Conservation (phyloP, 352 stramenopile genomes). For the Phytophthora meadii region DNA sequence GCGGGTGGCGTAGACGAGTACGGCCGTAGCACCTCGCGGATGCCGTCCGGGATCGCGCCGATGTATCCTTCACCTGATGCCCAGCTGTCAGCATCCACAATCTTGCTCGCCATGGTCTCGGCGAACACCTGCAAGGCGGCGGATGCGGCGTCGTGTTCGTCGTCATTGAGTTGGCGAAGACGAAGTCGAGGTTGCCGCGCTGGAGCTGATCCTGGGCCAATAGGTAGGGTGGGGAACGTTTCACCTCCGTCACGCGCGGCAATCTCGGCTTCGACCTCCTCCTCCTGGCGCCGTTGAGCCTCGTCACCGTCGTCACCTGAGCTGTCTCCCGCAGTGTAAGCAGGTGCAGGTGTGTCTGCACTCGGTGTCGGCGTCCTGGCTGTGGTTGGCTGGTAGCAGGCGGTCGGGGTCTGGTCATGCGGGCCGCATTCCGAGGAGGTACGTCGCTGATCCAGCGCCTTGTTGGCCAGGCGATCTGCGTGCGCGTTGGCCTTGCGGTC, state of each 20-base stretch:
- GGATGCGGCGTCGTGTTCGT: background rate
- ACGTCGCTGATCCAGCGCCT: background rate
- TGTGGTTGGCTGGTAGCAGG: too few species aligned
- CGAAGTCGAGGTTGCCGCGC: slow-evolving; percentile 5
- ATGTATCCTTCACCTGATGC: too few species aligned
- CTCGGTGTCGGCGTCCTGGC: too few species aligned
- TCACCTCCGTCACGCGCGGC: too few species aligned
- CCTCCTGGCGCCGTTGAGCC: too few species aligned
- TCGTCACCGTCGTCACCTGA: too few species aligned
- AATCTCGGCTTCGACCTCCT: too few species aligned
- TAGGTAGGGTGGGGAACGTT: slow-evolving; percentile 3
- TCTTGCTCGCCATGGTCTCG: background rate
- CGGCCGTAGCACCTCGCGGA: background rate
- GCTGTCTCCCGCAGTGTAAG: too few species aligned
- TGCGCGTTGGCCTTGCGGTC: slow-evolving; percentile 23
- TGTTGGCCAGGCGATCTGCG: slow-evolving; percentile 26
- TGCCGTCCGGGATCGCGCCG: too few species aligned
- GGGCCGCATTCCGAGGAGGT: too few species aligned
- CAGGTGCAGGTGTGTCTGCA: too few species aligned
- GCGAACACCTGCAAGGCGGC: background rate
- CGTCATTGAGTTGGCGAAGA: background rate
- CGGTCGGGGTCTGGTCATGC: too few species aligned
- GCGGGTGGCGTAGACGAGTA: background rate
- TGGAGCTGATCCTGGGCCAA: background rate
- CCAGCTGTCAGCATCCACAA: background rate